A percentile compares a stretch with the other conserved stretches of the same genome.
phyloP scores from a whole-genome alignment of 1,284 basidiomycete genomes.

The Malassezia furfur region DNA sequence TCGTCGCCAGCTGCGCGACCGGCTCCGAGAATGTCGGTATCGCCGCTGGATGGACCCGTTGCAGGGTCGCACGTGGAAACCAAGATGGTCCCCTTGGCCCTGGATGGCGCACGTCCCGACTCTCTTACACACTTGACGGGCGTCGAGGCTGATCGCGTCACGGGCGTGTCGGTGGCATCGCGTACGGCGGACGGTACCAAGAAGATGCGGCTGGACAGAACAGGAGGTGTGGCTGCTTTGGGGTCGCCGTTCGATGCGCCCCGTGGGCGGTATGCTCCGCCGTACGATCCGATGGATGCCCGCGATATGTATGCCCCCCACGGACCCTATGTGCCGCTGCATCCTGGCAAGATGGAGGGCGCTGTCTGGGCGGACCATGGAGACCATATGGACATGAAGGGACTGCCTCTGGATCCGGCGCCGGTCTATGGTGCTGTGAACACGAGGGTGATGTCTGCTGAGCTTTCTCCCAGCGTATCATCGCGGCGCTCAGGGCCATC shows the following conservation, averaged over 20 bases:
- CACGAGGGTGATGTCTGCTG: too few relatives aligned
- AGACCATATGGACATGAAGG: background rate
- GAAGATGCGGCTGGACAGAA: background rate
- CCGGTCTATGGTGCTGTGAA: too few relatives aligned
- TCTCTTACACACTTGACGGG: background rate
- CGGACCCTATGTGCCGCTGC: too few relatives aligned
- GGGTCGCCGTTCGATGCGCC: background rate
- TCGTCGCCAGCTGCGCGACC: too few relatives aligned
- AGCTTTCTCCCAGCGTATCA: too few relatives aligned
- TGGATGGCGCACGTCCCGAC: background rate
- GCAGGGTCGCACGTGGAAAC: too few relatives aligned
- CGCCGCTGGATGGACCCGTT: too few relatives aligned
- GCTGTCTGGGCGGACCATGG: background rate
- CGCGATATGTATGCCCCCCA: too few relatives aligned
- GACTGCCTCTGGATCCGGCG: background rate
- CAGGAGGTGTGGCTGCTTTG: background rate
- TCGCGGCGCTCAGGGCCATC: too few relatives aligned
- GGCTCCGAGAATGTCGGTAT: too few relatives aligned
- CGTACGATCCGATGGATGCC: background rate
- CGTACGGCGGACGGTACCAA: background rate
- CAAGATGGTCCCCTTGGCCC: too few relatives aligned
- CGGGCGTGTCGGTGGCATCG: background rate
- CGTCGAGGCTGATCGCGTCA: background rate
- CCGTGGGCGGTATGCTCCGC: background rate
- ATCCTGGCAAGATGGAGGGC: too few relatives aligned